Evolutionary conservation across 2,329 filamentous ascomycete genomes (phyloP).

Genomic region (Setomelanomma holmii): DNA sequence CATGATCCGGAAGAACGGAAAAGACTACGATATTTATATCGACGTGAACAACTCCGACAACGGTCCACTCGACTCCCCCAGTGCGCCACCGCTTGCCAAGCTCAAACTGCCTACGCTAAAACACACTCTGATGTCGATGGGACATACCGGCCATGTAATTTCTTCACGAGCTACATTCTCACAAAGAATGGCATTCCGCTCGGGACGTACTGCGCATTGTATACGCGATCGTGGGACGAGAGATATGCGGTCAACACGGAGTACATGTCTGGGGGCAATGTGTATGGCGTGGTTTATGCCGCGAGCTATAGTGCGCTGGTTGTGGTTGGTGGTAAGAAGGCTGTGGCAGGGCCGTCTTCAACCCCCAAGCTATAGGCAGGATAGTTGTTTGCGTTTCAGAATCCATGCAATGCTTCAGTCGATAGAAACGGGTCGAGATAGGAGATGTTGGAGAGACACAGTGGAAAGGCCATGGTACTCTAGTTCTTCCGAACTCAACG

Average conservation of each 20-base stretch:
- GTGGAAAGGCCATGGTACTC: too few species aligned
- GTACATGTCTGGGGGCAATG: slow-evolving; percentile 23
- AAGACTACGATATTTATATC: slow-evolving; percentile 32
- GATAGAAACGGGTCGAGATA: too few species aligned
- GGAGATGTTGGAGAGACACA: too few species aligned
- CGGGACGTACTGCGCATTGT: slow-evolving; percentile 46
- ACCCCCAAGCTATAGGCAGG: too few species aligned
- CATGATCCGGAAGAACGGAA: slow-evolving; percentile 10
- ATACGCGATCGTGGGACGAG: slow-evolving; percentile 26
- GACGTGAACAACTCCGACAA: slow-evolving; percentile 39
- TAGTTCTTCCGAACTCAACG: too few species aligned
- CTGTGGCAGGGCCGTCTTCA: too few species aligned
- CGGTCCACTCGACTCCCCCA: slow-evolving; percentile 34
- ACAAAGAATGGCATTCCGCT: slow-evolving; percentile 43
- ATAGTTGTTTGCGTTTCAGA: too few species aligned
- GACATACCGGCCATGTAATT: slow-evolving; percentile 47
- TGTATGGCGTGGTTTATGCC: slow-evolving; percentile 17
- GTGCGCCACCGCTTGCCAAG: slow-evolving; percentile 46
- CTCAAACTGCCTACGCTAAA: slow-evolving; percentile 46
- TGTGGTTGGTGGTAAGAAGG: slow-evolving; percentile 13
- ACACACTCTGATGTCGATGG: slow-evolving; percentile 32
- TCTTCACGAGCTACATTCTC: slow-evolving; percentile 50
- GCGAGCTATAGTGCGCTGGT: slow-evolving; percentile 12
- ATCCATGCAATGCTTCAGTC: too few species aligned
- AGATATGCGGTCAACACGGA: slow-evolving; percentile 32